These are phyloP conservation scores for Vitis hybrid DNA, from an alignment of 177 flowering plant genomes.

Conservation along the genomic window DNA sequence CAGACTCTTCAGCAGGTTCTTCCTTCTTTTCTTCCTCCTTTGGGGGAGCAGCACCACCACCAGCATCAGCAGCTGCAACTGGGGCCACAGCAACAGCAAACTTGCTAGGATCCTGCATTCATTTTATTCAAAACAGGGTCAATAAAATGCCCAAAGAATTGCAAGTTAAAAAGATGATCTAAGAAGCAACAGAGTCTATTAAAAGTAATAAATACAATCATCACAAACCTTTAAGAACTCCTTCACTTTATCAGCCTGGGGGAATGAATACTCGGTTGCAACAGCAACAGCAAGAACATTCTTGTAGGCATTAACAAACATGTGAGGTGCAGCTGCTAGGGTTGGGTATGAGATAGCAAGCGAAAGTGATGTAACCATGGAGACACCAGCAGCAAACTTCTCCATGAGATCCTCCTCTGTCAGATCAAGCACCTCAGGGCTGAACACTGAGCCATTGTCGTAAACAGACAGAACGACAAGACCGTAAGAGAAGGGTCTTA, in stretches of 20 bases:
- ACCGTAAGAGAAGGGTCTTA: too few species aligned
- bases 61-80: conserved; percentile 11
- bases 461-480: not conserved
- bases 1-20: conserved; percentile 32
- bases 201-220: not conserved
- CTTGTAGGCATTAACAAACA: conserved; percentile 36
- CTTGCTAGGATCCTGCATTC: conserved; percentile 33
- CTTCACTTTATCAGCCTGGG: conserved; percentile 29
- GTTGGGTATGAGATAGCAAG: conserved; percentile 32
- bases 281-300: conserved; percentile 25
- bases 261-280: conserved; percentile 26
- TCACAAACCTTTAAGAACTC: conserved; percentile 25
- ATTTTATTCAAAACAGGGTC: too few species aligned
- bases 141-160: too few species aligned
- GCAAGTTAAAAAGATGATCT: too few species aligned
- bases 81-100: conserved; percentile 28
- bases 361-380: conserved; percentile 27
- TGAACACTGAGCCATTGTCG: conserved; percentile 31
- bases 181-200: too few species aligned
- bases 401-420: conserved; percentile 19
- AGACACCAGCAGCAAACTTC: conserved; percentile 23
- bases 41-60: conserved; percentile 2
- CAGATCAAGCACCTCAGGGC: conserved; percentile 31
- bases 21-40: conserved; percentile 28
- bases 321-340: conserved; percentile 32